Evolutionary conservation across 345 rosid species (phyloP).

Genomic region (Citrus maxima): DNA sequence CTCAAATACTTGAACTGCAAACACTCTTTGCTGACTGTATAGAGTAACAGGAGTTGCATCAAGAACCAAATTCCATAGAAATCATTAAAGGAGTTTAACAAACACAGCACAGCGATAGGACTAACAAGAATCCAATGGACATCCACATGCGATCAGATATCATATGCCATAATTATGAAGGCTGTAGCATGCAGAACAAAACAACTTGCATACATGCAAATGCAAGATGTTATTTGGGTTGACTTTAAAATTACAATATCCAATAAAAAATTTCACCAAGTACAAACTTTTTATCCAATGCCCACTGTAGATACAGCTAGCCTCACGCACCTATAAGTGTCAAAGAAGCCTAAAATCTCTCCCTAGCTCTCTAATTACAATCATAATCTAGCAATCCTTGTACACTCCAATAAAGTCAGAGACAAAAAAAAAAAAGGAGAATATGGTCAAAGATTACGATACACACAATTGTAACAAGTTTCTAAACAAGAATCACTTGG

Average conservation of each 20-base stretch:
- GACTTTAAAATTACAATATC: background rate
- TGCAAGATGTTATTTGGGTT: background rate
- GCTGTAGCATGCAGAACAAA: background rate
- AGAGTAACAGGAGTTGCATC: constrained; percentile 34
- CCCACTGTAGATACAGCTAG: background rate
- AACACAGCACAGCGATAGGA: background rate
- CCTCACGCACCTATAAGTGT: background rate
- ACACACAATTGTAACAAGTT: background rate
- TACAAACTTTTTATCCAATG: background rate
- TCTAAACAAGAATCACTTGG: background rate
- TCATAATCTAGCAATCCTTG: background rate
- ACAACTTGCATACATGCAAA: background rate
- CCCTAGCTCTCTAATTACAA: background rate
- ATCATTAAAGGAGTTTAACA: background rate
- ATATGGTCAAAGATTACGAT: background rate
- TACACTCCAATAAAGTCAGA: background rate
- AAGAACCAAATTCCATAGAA: constrained; percentile 20
- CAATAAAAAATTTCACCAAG: background rate
- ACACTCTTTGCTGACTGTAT: constrained; percentile 93
- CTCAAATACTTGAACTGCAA: constrained; percentile 87
- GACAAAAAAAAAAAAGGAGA: background rate
- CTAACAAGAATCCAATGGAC: constrained; percentile 10
- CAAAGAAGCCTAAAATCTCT: background rate
- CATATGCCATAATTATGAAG: background rate
- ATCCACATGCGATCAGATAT: constrained; percentile 1